phyloP scores from a whole-genome alignment of 306 rosid genomes.

The Mimosa bimucronata region DNA sequence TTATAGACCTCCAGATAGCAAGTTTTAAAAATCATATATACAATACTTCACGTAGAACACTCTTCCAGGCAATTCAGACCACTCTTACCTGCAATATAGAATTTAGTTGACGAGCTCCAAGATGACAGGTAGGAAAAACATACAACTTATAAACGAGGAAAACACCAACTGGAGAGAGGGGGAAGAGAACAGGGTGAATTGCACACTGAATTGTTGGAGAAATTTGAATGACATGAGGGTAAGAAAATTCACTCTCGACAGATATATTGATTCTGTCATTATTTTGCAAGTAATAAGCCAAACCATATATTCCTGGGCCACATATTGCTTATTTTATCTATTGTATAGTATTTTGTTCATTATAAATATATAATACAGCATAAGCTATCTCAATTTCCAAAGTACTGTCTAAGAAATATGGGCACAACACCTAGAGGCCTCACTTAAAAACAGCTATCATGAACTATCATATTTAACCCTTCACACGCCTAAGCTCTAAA shows the following conservation, averaged over 20 bases:
- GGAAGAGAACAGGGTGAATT: too few relatives aligned
- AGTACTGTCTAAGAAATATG: neutral
- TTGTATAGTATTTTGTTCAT: neutral
- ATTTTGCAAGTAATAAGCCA: neutral
- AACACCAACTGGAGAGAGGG: too few relatives aligned
- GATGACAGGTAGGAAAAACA: neutral
- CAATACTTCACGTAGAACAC: neutral
- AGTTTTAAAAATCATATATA: neutral
- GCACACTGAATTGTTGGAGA: neutral
- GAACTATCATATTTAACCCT: neutral
- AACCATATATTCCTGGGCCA: neutral
- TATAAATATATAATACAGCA: neutral
- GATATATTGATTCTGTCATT: neutral
- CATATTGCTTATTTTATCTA: neutral
- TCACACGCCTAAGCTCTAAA: neutral
- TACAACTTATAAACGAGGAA: too few relatives aligned
- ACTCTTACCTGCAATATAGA: neutral
- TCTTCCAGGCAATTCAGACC: neutral
- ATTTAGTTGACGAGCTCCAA: neutral
- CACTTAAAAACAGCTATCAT: neutral
- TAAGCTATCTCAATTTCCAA: neutral
- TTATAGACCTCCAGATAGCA: neutral
- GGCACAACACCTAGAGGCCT: neutral
- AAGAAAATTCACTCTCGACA: neutral
- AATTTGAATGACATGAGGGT: neutral